Conservation (phyloP, 2,329 filamentous ascomycete genomes). For the Fusarium praegraminearum region DNA sequence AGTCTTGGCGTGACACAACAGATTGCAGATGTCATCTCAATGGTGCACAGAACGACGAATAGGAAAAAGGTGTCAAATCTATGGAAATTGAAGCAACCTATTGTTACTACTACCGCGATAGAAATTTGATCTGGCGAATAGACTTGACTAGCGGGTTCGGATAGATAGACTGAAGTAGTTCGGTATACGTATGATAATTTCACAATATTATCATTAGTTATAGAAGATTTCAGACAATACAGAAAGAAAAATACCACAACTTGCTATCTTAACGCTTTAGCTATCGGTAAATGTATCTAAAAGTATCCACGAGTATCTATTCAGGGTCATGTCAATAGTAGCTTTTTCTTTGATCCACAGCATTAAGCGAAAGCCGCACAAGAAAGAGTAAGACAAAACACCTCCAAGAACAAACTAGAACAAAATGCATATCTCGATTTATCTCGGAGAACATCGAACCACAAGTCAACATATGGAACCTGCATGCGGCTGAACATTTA, state of each 20-base stretch:
- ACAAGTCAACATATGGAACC: not conserved
- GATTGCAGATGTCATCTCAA: constrained; percentile 1
- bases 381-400: not conserved
- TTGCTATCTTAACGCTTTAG: not conserved
- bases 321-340: not conserved
- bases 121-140: not conserved
- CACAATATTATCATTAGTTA: too few relatives aligned
- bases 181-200: not conserved
- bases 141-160: not conserved
- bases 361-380: not conserved
- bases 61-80: not conserved
- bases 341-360: not conserved
- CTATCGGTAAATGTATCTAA: not conserved
- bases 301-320: not conserved
- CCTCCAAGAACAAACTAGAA: not conserved
- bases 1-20: not conserved
- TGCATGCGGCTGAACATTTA: not conserved
- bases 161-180: not conserved
- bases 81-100: not conserved
- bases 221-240: not conserved
- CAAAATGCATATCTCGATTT: not conserved
- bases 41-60: not conserved
- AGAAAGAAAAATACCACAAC: not conserved
- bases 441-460: not conserved
- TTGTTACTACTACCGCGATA: not conserved